A percentile compares a stretch with the other conserved stretches of the same genome.
Conservation (phyloP, 73 alveolate genomes). For the Stentor coeruleus region DNA sequence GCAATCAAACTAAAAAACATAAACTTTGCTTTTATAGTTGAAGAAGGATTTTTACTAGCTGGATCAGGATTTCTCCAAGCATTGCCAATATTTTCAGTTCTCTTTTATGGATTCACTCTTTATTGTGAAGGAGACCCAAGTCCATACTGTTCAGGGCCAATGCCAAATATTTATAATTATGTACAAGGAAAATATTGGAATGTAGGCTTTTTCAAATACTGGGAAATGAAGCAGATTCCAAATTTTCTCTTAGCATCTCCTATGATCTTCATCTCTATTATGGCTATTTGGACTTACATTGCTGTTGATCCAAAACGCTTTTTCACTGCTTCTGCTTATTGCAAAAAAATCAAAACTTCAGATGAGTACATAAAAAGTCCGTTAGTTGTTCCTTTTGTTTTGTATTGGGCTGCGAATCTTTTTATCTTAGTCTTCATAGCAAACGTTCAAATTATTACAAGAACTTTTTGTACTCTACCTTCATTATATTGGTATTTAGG, state of each 20-base stretch:
- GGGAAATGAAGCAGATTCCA: slow-evolving; percentile 26
- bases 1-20: neutral
- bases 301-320: neutral
- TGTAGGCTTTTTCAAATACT: slow-evolving; percentile 15
- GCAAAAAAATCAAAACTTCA: neutral
- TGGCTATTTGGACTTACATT: neutral
- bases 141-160: slow-evolving; percentile 9
- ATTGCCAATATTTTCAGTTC: neutral
- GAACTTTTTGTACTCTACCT: slow-evolving; percentile 5
- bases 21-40: neutral
- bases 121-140: neutral
- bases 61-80: slow-evolving; percentile 1
- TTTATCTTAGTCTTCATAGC: slow-evolving; percentile 9
- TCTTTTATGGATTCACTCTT: neutral
- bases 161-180: slow-evolving; percentile 16
- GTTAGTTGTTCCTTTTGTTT: neutral
- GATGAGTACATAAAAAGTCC: neutral
- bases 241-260: slow-evolving; percentile 29
- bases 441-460: slow-evolving; percentile 8
- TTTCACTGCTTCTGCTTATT: neutral
- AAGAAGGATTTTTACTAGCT: neutral
- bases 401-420: neutral
- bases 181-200: slow-evolving; percentile 22
- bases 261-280: neutral
- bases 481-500: slow-evolving; percentile 5